Percentiles rank a stretch among this genome's conserved stretches.
phyloP scores from a whole-genome alignment of 495 filamentous ascomycete genomes.

The Penicillium coprophilum region DNA sequence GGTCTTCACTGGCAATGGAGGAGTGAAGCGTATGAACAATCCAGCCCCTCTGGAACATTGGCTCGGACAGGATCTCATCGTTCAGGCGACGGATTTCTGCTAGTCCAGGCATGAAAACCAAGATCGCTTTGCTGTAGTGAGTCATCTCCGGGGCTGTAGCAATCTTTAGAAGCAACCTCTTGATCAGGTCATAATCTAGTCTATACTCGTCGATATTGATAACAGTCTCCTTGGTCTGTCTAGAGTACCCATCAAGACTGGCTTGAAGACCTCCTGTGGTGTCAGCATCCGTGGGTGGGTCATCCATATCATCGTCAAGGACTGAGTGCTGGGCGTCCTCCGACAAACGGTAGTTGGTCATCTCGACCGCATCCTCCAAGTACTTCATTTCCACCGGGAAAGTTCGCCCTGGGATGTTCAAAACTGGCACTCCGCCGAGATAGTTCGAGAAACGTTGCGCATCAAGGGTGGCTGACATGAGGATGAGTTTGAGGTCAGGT shows the following conservation, averaged over 20 bases:
- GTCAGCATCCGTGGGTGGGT: slow-evolving; percentile 44
- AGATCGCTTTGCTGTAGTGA: slow-evolving; percentile 80
- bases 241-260: slow-evolving; percentile 67
- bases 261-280: slow-evolving; percentile 38
- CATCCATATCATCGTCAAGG: slow-evolving; percentile 49
- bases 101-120: slow-evolving; percentile 93
- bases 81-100: slow-evolving; percentile 88
- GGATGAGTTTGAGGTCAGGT: slow-evolving; percentile 75
- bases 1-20: slow-evolving; percentile 92
- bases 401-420: slow-evolving; percentile 88
- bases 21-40: slow-evolving; percentile 86
- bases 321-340: slow-evolving; percentile 43
- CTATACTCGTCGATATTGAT: slow-evolving; percentile 79
- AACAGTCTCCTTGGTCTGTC: slow-evolving; percentile 69
- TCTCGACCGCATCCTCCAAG: slow-evolving; percentile 85
- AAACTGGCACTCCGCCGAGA: slow-evolving; percentile 74
- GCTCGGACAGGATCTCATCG: slow-evolving; percentile 72
- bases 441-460: slow-evolving; percentile 88
- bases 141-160: slow-evolving; percentile 62
- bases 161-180: slow-evolving; percentile 69
- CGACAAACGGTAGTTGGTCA: slow-evolving; percentile 68
- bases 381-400: slow-evolving; percentile 88
- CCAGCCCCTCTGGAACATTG: slow-evolving; percentile 68
- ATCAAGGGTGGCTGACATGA: slow-evolving; percentile 97
- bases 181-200: slow-evolving; percentile 80